phyloP scores from a whole-genome alignment of 78 protist species.

The Planoprotostelium fungivorum region DNA sequence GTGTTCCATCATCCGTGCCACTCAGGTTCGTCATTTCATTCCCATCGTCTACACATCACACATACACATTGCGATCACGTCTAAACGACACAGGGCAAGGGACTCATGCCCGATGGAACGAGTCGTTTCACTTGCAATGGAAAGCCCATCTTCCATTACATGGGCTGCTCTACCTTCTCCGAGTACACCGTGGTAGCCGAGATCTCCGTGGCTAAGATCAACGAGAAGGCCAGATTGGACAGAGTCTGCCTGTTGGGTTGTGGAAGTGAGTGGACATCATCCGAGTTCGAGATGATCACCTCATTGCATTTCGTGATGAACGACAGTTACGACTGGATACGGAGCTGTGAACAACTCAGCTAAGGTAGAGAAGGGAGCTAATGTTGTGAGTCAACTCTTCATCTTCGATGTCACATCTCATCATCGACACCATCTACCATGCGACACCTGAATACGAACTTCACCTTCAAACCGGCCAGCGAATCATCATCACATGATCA shows the following conservation, averaged over 20 bases:
- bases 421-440: not conserved
- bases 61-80: not conserved
- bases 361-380: conserved; percentile 50
- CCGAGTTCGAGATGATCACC: too few relatives aligned
- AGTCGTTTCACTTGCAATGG: conserved; percentile 77
- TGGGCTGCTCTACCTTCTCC: conserved; percentile 79
- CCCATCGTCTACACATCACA: not conserved
- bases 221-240: conserved; percentile 64
- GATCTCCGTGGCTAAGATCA: conserved; percentile 70
- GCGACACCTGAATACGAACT: too few relatives aligned
- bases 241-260: conserved; percentile 64
- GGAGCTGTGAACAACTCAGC: conserved; percentile 83
- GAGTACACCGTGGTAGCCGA: conserved; percentile 90
- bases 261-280: conserved; percentile 33
- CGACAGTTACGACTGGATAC: conserved; percentile 57
- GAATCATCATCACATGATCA: too few relatives aligned
- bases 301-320: too few relatives aligned
- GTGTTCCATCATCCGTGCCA: conserved; percentile 65
- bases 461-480: too few relatives aligned
- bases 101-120: conserved; percentile 88
- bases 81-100: conserved; percentile 75
- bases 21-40: conserved; percentile 2
- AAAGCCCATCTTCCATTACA: conserved; percentile 67
- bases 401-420: not conserved
- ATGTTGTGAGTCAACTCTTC: conserved; percentile 8